A percentile compares a stretch with the other conserved stretches of the same genome.
These are phyloP conservation scores for Saccharomycopsis sp. DNA, from an alignment of 805 yeast genomes.

Conservation along the genomic window DNA sequence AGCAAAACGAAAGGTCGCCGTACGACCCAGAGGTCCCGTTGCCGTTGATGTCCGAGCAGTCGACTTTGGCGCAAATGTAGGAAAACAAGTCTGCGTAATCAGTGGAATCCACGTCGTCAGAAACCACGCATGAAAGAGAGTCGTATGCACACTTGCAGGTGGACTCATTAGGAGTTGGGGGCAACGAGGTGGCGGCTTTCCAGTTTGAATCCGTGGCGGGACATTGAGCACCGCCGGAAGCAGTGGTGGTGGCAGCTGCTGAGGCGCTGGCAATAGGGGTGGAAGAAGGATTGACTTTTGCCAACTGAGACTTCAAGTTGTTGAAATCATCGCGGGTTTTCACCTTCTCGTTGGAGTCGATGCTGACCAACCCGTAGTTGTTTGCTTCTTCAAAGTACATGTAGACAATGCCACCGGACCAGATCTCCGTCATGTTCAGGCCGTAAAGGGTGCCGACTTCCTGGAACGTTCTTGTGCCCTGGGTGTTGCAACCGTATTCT, in stretches of 20 bases:
- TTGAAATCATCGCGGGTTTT: constrained; percentile 54
- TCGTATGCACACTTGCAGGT: constrained; percentile 55
- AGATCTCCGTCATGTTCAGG: constrained; percentile 64
- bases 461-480: constrained; percentile 59
- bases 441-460: constrained; percentile 62
- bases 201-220: constrained; percentile 51
- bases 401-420: constrained; percentile 89
- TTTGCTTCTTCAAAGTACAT: constrained; percentile 75
- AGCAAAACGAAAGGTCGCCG: constrained; percentile 69
- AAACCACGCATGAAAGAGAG: constrained; percentile 53
- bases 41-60: constrained; percentile 52
- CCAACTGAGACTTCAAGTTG: constrained; percentile 53
- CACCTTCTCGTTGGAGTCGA: constrained; percentile 40
- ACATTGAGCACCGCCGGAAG: constrained; percentile 45
- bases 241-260: constrained; percentile 31
- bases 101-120: constrained; percentile 40
- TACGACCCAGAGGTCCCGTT: constrained; percentile 60
- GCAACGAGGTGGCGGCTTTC: constrained; percentile 59
- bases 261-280: no score
- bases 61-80: constrained; percentile 45
- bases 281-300: constrained; percentile 45
- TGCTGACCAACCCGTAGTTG: constrained; percentile 63
- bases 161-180: constrained; percentile 66
- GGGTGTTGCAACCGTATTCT: constrained; percentile 73
- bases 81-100: constrained; percentile 55